Evolutionary conservation across 139 green algal genomes (phyloP), one percentile per base, ranked within the genome.

Genomic region (Zygnema cylindricum): DNA sequence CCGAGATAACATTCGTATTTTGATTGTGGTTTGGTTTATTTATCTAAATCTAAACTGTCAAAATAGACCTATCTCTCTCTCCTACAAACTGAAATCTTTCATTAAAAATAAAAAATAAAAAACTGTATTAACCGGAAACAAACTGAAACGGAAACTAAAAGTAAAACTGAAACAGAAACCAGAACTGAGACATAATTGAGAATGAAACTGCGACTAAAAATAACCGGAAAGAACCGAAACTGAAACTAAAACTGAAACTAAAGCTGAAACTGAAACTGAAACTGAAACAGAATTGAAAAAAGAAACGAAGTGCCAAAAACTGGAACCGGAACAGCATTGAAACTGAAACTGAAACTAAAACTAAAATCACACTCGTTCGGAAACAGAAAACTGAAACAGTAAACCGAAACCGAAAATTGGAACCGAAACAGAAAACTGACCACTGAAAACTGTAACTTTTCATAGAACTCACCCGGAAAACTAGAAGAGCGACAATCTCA

Each of bases 111-210:
- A 63, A 63, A 63, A 79, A 38, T 79, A 43, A 79, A 79, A 43
- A 79, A n/a, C n/a, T n/a, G n/a, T n/a, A n/a, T n/a, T n/a, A n/a
- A n/a, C n/a, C n/a, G n/a, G n/a, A n/a, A n/a, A n/a, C n/a, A n/a
- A n/a, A n/a, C n/a, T n/a, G n/a, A n/a, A n/a, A n/a, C n/a, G 71
- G 16, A 7, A 79, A 79, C 71, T 16, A 79, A 79, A 79, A 38
- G 38, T 42, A 63, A 7, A 63, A 63, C 49, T 63, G n/a, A n/a
- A n/a, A n/a, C n/a, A n/a, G n/a, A n/a, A n/a, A n/a, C 16, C 16
- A 7, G 7, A 63, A 63, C 7, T 16, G 7, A 16, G 7, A 63
- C 16, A 25, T 63, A 7, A 16, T 63, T 63, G 7, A 7, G 7
- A 25, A 7, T 63, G 7, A 63, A 7, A 63, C 7, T 16, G 7